Percentiles rank a stretch among this genome's conserved stretches.
Evolutionary conservation across 352 stramenopile genomes (phyloP).

Genomic region (Halophytophthora polymorphica): DNA sequence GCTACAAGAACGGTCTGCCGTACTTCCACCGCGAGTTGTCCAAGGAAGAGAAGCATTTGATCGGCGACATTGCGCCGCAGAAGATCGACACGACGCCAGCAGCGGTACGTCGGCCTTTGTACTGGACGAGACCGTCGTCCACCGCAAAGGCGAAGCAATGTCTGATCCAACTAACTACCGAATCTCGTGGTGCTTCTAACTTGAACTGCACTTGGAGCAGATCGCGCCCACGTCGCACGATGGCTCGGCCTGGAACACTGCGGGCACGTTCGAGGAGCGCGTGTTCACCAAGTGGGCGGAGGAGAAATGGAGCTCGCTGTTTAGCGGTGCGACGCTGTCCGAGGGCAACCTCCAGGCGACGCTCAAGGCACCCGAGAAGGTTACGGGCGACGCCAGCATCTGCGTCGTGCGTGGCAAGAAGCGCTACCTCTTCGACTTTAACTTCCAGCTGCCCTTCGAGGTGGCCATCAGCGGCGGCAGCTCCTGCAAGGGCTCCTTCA

Average conservation of each 20-base stretch:
- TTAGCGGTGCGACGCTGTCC: conserved; percentile 33
- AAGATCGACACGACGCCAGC: conserved; percentile 60
- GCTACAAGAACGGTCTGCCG: conserved; percentile 83
- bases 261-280: conserved; percentile 90
- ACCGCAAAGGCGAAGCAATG: no score
- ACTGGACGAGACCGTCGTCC: no score
- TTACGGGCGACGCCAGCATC: conserved; percentile 83
- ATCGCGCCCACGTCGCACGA: conserved; percentile 39
- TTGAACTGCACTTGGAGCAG: neutral
- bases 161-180: no score
- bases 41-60: conserved; percentile 94
- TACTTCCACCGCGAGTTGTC: conserved; percentile 98
- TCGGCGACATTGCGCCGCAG: conserved; percentile 93
- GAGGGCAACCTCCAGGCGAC: conserved; percentile 42
- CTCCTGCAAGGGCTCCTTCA: conserved; percentile 62
- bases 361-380: conserved; percentile 62
- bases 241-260: conserved; percentile 90
- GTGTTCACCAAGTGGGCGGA: conserved; percentile 86
- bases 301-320: conserved; percentile 61
- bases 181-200: no score
- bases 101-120: conserved; percentile 13
- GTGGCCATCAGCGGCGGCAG: conserved; percentile 44
- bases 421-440: conserved; percentile 87
- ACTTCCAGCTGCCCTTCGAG: conserved; percentile 72
- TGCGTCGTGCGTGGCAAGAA: conserved; percentile 88